Evolutionary conservation across 2,329 filamentous ascomycete genomes (phyloP).

Genomic region (Fusarium lyarnte): DNA sequence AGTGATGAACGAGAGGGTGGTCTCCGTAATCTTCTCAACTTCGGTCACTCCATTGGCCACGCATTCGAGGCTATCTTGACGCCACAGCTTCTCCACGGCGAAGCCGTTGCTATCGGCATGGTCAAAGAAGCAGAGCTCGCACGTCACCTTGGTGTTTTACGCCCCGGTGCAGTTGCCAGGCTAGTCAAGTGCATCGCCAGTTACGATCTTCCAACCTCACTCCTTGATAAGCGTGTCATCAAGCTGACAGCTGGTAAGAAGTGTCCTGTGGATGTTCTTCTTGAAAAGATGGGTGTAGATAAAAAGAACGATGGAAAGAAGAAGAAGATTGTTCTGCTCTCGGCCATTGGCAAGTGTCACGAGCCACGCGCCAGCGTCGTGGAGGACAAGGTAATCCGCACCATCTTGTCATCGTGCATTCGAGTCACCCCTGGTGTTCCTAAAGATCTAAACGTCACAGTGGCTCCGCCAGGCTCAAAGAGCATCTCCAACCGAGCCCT

Average conservation of each 20-base stretch:
- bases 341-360: conserved; percentile 86
- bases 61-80: conserved; percentile 96
- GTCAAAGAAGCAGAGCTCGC: conserved; percentile 96
- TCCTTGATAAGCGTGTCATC: conserved; percentile 83
- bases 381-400: conserved; percentile 82
- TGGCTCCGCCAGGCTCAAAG: conserved; percentile 94
- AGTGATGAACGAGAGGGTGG: conserved; percentile 94
- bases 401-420: conserved; percentile 83
- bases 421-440: conserved; percentile 78
- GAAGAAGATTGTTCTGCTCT: conserved; percentile 95
- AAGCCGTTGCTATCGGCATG: conserved; percentile 97
- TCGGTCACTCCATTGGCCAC: conserved; percentile 97
- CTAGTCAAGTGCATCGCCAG: conserved; percentile 93
- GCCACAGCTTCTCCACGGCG: conserved; percentile 93
- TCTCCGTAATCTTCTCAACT: conserved; percentile 93
- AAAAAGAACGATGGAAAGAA: conserved; percentile 97
- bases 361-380: conserved; percentile 91
- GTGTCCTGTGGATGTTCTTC: conserved; percentile 85
- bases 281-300: conserved; percentile 96
- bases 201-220: conserved; percentile 87
- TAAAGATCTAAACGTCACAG: conserved; percentile 71
- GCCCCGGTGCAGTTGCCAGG: conserved; percentile 87
- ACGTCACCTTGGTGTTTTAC: conserved; percentile 85
- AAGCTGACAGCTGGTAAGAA: conserved; percentile 86
- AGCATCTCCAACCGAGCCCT: conserved; percentile 96